A percentile compares a stretch with the other conserved stretches of the same genome.
Evolutionary conservation across 164 flowering plant species (phyloP).

Genomic region (Platanus orientalis): DNA sequence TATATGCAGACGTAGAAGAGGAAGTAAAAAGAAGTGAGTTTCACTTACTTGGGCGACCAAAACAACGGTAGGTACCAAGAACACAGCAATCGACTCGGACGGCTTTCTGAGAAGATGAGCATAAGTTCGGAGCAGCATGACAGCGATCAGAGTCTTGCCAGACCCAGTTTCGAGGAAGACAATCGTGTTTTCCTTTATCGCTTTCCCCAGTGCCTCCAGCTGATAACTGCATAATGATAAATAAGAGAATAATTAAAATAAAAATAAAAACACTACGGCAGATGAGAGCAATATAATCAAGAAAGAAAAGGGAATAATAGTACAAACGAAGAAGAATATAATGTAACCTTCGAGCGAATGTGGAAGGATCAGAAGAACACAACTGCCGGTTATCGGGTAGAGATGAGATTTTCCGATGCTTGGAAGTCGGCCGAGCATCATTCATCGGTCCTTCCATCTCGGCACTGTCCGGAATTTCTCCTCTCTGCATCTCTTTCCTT

Average conservation of each 20-base stretch:
- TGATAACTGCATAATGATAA: constrained; percentile 51
- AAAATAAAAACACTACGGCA: too few relatives aligned
- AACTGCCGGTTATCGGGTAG: too few relatives aligned
- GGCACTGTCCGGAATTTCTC: too few relatives aligned
- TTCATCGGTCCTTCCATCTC: too few relatives aligned
- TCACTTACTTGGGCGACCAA: constrained; percentile 51
- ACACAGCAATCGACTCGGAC: constrained; percentile 46
- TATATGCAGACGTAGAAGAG: not conserved
- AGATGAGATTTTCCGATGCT: too few relatives aligned
- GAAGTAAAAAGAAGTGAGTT: not conserved
- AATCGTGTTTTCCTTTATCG: constrained; percentile 65
- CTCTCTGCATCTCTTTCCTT: too few relatives aligned
- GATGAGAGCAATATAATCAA: not conserved
- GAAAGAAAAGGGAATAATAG: not conserved
- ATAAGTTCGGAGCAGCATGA: constrained; percentile 73
- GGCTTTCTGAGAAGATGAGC: constrained; percentile 68
- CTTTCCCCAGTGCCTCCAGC: constrained; percentile 73
- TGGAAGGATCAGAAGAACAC: not conserved
- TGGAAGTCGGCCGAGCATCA: too few relatives aligned
- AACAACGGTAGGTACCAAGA: constrained; percentile 77
- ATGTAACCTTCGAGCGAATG: not conserved
- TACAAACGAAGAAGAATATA: too few relatives aligned
- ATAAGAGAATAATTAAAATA: not conserved
- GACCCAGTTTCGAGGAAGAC: constrained; percentile 88
- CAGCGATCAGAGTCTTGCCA: constrained; percentile 85